Percentiles rank a stretch among this genome's conserved stretches.
These are phyloP conservation scores for Trichoderma sp. DNA, from an alignment of 2,329 filamentous ascomycete genomes.

Conservation along the genomic window DNA sequence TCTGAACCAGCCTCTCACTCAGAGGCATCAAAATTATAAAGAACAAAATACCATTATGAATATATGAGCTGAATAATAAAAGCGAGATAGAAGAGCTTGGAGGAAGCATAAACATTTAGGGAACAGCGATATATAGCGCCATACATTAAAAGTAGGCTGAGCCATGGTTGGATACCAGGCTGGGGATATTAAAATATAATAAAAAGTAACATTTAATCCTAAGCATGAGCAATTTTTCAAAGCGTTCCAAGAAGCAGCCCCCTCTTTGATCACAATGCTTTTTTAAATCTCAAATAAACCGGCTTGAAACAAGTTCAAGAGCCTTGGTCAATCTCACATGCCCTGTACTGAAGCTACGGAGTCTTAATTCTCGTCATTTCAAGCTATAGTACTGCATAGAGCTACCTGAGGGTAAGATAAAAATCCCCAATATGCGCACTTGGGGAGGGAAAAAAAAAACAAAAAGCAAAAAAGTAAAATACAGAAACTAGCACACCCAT, in stretches of 20 bases:
- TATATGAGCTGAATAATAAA: conserved; percentile 16
- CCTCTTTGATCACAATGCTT: background rate
- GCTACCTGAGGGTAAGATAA: background rate
- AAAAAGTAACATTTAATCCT: background rate
- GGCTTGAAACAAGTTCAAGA: background rate
- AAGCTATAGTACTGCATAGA: conserved; percentile 1
- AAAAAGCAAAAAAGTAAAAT: background rate
- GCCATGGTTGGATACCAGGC: conserved; percentile 16
- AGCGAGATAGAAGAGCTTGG: conserved; percentile 2
- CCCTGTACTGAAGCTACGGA: background rate
- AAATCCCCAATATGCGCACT: background rate
- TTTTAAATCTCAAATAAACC: background rate
- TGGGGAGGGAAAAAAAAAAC: background rate
- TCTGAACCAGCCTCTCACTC: background rate
- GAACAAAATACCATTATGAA: conserved; percentile 25
- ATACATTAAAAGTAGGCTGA: conserved; percentile 9
- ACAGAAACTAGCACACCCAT: conserved; percentile 31
- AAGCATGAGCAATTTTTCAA: background rate
- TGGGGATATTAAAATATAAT: conserved; percentile 5
- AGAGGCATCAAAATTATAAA: conserved; percentile 27
- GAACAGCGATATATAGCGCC: conserved; percentile 7
- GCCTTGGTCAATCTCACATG: background rate
- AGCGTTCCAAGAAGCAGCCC: background rate
- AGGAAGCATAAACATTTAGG: conserved; percentile 1
- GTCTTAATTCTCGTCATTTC: background rate